Percentiles rank a stretch among this genome's conserved stretches.
Evolutionary conservation across 768 basidiomycete genomes (phyloP).

Genomic region (Mycena venus): DNA sequence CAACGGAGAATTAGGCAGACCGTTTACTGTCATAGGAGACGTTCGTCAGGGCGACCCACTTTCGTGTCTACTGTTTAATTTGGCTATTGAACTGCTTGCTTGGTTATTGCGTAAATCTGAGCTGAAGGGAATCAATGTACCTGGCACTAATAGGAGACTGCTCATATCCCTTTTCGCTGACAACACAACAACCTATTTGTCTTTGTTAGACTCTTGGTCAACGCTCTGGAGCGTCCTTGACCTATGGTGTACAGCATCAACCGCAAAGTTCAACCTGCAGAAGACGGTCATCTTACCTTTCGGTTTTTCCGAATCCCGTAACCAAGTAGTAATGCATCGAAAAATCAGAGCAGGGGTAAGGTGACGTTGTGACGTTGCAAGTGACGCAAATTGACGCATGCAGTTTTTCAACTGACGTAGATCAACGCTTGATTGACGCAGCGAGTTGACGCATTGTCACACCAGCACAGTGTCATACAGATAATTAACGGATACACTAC

Average conservation of each 20-base stretch:
- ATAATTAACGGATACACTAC: too few relatives aligned
- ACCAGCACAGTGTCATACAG: too few relatives aligned
- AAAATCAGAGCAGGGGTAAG: too few relatives aligned
- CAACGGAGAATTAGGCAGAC: slow-evolving; percentile 1
- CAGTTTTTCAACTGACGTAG: too few relatives aligned
- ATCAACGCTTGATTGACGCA: too few relatives aligned
- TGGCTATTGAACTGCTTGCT: neutral
- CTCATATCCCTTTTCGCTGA: slow-evolving; percentile 42
- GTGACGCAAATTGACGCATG: too few relatives aligned
- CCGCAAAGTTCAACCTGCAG: neutral
- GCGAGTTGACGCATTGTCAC: too few relatives aligned
- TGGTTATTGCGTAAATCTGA: slow-evolving; percentile 28
- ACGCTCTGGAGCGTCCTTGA: neutral
- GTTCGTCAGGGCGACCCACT: too few relatives aligned
- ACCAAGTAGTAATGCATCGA: too few relatives aligned
- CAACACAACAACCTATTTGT: slow-evolving; percentile 40
- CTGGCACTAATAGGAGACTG: slow-evolving; percentile 6
- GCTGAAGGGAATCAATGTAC: slow-evolving; percentile 35
- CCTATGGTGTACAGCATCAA: neutral
- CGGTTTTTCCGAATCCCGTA: too few relatives aligned
- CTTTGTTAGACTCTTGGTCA: too few relatives aligned
- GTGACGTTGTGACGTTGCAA: too few relatives aligned
- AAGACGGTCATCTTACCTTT: neutral
- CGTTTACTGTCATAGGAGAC: slow-evolving; percentile 6
- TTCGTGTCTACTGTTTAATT: slow-evolving; percentile 7